These are phyloP conservation scores for Chiua virens DNA, from an alignment of 768 basidiomycete species.

Conservation along the genomic window DNA sequence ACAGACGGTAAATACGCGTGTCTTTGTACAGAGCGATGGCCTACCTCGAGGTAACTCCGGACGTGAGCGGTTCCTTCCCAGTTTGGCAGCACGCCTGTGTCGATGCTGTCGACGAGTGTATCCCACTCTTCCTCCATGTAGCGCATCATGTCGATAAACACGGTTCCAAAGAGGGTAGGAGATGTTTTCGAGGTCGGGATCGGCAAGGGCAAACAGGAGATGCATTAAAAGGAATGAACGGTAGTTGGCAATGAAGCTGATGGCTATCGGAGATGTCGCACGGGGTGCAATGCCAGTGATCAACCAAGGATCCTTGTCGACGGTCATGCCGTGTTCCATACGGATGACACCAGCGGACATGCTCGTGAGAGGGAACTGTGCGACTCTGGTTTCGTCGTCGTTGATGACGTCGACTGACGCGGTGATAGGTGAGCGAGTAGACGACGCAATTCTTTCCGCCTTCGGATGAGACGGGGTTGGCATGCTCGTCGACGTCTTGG, in stretches of 20 bases:
- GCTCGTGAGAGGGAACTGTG: conserved; percentile 4
- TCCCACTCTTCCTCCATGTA: conserved; percentile 24
- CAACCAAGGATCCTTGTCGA: conserved; percentile 14
- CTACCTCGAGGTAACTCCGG: conserved; percentile 17
- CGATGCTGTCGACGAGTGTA: conserved; percentile 9
- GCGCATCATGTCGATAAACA: conserved; percentile 22
- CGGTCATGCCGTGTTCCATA: conserved; percentile 14
- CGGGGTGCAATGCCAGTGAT: conserved; percentile 12
- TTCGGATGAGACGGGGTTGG: conserved; percentile 9
- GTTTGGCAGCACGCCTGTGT: conserved; percentile 17
- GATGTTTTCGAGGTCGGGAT: conserved; percentile 15
- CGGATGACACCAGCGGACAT: conserved; percentile 20
- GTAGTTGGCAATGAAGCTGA: conserved; percentile 20
- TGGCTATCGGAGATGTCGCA: conserved; percentile 17
- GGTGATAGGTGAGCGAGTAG: conserved; percentile 16
- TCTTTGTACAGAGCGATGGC: too few species aligned
- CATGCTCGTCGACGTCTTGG: conserved; percentile 13
- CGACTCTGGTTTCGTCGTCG: background rate
- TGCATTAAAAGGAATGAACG: conserved; percentile 22
- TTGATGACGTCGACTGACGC: conserved; percentile 5
- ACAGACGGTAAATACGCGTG: background rate
- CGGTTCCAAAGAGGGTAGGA: conserved; percentile 14
- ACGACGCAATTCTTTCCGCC: conserved; percentile 24
- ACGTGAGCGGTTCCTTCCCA: conserved; percentile 18
- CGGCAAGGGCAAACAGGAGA: conserved; percentile 20